Conservation (phyloP, 192 early-diverging fungal species). For the Podila epicladia region DNA sequence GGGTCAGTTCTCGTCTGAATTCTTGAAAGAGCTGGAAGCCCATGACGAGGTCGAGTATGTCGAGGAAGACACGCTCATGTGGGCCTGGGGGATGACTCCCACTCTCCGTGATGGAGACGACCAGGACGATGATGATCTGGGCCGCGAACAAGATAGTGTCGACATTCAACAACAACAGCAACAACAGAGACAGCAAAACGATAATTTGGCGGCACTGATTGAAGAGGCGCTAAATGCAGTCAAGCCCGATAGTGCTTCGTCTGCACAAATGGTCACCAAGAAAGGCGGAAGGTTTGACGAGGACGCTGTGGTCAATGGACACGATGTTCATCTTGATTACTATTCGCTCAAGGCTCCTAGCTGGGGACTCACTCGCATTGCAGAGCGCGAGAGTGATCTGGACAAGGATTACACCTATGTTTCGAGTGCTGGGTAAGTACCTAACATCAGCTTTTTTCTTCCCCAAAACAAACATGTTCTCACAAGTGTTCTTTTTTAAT, state of each 20-base stretch:
- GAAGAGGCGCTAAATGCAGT: background rate
- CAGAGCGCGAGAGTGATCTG: slow-evolving; percentile 46
- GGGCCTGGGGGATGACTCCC: slow-evolving; percentile 27
- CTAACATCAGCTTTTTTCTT: background rate
- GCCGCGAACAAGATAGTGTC: background rate
- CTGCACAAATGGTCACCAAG: background rate
- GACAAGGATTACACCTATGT: slow-evolving; percentile 64
- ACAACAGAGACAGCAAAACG: background rate
- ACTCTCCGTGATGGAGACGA: background rate
- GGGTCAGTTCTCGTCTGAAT: slow-evolving; percentile 65
- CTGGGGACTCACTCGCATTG: slow-evolving; percentile 64
- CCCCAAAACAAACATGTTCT: background rate
- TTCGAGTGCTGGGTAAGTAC: slow-evolving; percentile 62
- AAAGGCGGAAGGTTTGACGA: slow-evolving; percentile 52
- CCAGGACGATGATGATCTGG: background rate
- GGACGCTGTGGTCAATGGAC: slow-evolving; percentile 79
- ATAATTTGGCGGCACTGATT: background rate
- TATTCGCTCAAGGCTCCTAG: slow-evolving; percentile 74
- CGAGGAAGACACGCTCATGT: slow-evolving; percentile 56
- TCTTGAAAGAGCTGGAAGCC: slow-evolving; percentile 69
- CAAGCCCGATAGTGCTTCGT: background rate
- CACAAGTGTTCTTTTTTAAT: no score
- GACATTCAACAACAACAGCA: background rate
- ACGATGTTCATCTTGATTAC: slow-evolving; percentile 71
- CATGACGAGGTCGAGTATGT: slow-evolving; percentile 49